Percentiles rank a stretch among this genome's conserved stretches.
These are phyloP conservation scores for Ophiocordyceps camponoti-rufipedis DNA, from an alignment of 2,329 filamentous ascomycete species.

Conservation along the genomic window DNA sequence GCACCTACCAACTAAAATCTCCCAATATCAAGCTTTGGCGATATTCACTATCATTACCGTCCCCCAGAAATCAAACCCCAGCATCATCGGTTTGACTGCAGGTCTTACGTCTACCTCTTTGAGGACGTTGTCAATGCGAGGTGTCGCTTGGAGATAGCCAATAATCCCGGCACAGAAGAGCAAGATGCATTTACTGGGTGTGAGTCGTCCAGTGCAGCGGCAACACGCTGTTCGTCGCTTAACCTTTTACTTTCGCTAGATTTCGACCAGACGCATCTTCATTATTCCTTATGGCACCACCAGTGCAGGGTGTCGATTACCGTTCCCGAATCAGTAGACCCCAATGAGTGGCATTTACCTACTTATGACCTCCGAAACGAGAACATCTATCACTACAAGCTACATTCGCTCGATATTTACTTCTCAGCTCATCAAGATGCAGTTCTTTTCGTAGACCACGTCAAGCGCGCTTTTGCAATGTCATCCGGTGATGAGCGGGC, in stretches of 20 bases:
- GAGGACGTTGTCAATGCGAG: slow-evolving; percentile 50
- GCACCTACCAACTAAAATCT: no score
- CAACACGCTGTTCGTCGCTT: background rate
- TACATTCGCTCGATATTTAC: slow-evolving; percentile 61
- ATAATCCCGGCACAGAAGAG: slow-evolving; percentile 53
- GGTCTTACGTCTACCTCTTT: slow-evolving; percentile 66
- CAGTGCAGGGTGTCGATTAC: slow-evolving; percentile 51
- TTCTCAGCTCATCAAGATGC: slow-evolving; percentile 64
- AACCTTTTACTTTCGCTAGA: slow-evolving; percentile 21
- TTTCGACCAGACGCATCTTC: slow-evolving; percentile 44
- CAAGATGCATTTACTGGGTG: slow-evolving; percentile 66
- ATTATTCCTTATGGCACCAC: slow-evolving; percentile 53
- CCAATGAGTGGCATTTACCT: slow-evolving; percentile 57
- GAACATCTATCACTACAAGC: slow-evolving; percentile 61
- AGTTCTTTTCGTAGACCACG: slow-evolving; percentile 47
- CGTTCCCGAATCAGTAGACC: slow-evolving; percentile 34
- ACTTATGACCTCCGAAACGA: slow-evolving; percentile 55
- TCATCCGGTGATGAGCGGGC: slow-evolving; percentile 44
- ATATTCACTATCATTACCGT: slow-evolving; percentile 64
- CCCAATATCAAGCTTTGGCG: slow-evolving; percentile 42
- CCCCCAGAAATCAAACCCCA: slow-evolving; percentile 46
- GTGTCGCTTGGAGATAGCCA: slow-evolving; percentile 59
- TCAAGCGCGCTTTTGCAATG: slow-evolving; percentile 44
- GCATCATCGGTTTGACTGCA: slow-evolving; percentile 68
- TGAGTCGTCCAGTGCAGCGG: slow-evolving; percentile 21